Evolutionary conservation across 2,329 filamentous ascomycete species (phyloP), one percentile per base, ranked within the genome.

Genomic region (Alternaria tenuissima): DNA sequence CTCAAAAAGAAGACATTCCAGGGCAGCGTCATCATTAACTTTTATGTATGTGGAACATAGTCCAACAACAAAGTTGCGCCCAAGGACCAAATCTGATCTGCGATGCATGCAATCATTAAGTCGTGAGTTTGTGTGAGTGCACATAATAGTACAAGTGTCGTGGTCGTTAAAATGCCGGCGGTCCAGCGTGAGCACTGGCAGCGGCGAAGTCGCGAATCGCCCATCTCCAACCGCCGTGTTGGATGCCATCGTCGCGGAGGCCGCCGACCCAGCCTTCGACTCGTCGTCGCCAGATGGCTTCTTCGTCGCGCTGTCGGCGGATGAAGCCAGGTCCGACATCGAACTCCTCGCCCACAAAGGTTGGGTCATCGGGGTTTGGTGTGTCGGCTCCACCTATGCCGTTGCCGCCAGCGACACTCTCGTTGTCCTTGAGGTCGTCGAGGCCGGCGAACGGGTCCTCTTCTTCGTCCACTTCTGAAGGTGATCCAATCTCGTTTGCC

Each of bases 311-410:
- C 75, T 98, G 94, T 64, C 94, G 86, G 70, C 90, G 86, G 64
- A 98, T 89, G 75, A 98, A 99, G 77, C 96, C 93, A 3, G 94
- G 95, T 0, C 95, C 95, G 57, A 99, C 93, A 75, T 99, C 95
- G 72, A 99, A 99, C 76, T 99, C 95, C 79, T 99, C 95, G 53
- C 93, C 93, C 12, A 97, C 91, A 79, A 78, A 77, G n/a, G 73
- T 65, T 41, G 71, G 63, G 18, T 78, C 76, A 18, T 78, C 69
- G 24, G 60, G 51, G 38, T 67, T 65, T 16, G 68, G 55, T 44
- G 66, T 66, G 12, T 68, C 68, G 36, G 57, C 60, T 28, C 63
- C 64, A 46, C 65, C 66, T 26, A 64, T 62, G 24, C 65, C 69
- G 47, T 69, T 70, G 55, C 64, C 66, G 20, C 73, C 75, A 32